Evolutionary conservation across 2,329 filamentous ascomycete species (phyloP), one percentile per base, ranked within the genome.

Genomic region (Penicillium sp.): DNA sequence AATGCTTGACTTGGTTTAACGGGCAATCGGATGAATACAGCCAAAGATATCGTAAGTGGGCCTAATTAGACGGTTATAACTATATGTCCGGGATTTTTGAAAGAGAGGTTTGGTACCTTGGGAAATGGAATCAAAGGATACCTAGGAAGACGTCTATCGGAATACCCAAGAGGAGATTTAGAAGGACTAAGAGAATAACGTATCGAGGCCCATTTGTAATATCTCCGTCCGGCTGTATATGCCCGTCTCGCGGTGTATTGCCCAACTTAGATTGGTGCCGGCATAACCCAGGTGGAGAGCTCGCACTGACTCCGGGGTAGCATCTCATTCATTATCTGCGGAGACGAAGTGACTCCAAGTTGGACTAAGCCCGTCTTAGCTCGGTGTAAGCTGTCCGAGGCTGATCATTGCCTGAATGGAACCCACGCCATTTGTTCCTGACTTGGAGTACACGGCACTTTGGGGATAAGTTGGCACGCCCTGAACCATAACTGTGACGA

Each of bases 231-330:
- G 20, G 20, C 20, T 2, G 20, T 22, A 22, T 27, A 3, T 7
- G 5, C 25, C 9, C 25, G 25, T 27, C 25, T 27, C 20, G n/a
- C 20, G 4, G 9, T 27, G 9, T 27, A 27, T 9, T 27, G 25
- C 25, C 25, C 25, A 9, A 9, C 25, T 4, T 18, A 6, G 14
- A 6, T 35, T 35, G n/a, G n/a, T n/a, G 31, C 31, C 25, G 25
- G 5, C 9, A 27, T 3, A 27, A 7, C 25, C 5, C 5, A 6
- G 6, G 9, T 27, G 25, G 25, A 27, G 31, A 39, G 18, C 10
- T 46, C 42, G 43, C 51, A 50, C 38, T 53, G 46, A 50, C 42
- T 42, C 30, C 14, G 28, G 28, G 46, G 51, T 53, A 50, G 42
- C 18, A 53, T 53, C 39, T 14, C 11, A 27, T 35, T 4, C 20